phyloP scores from a whole-genome alignment of 129 eudicot genomes.

The carrot (Daucus carota) region DNA sequence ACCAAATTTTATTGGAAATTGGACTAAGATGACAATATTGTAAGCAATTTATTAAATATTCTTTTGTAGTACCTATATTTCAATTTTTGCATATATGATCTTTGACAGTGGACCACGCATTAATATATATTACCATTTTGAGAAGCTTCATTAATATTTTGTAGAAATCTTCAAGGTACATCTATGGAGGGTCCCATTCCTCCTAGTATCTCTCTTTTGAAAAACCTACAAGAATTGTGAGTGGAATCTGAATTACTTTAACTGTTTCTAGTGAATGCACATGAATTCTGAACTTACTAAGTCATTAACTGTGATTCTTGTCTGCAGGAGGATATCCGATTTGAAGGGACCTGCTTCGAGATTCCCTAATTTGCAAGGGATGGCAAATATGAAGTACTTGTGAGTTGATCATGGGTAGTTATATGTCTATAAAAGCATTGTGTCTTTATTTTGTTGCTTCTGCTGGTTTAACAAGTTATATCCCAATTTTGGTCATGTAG shows the following conservation, averaged over 20 bases:
- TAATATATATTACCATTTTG: neutral
- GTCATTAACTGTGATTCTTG: conserved; percentile 10
- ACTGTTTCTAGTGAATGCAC: neutral
- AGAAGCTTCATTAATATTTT: neutral
- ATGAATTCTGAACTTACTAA: neutral
- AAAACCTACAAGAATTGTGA: conserved; percentile 47
- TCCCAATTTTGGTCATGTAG: conserved; percentile 32
- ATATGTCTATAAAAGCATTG: neutral
- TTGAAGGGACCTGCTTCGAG: conserved; percentile 34
- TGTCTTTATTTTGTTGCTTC: neutral
- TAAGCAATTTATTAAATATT: conserved; percentile 24
- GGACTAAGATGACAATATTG: conserved; percentile 53
- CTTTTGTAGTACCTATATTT: neutral
- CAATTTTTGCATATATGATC: neutral
- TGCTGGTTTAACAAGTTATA: neutral
- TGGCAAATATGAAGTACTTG: conserved; percentile 30
- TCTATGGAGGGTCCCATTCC: conserved; percentile 79
- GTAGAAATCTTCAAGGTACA: conserved; percentile 78
- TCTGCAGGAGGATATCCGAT: conserved; percentile 65
- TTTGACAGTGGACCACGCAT: neutral
- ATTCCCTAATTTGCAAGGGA: conserved; percentile 41
- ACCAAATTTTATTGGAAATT: conserved; percentile 82
- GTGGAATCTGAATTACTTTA: conserved; percentile 10
- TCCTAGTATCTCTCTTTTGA: conserved; percentile 40
- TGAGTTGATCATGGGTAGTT: conserved; percentile 30